Base-by-base conservation (phyloP, 257 asterid species). In the Ilex aquifolium region DNA sequence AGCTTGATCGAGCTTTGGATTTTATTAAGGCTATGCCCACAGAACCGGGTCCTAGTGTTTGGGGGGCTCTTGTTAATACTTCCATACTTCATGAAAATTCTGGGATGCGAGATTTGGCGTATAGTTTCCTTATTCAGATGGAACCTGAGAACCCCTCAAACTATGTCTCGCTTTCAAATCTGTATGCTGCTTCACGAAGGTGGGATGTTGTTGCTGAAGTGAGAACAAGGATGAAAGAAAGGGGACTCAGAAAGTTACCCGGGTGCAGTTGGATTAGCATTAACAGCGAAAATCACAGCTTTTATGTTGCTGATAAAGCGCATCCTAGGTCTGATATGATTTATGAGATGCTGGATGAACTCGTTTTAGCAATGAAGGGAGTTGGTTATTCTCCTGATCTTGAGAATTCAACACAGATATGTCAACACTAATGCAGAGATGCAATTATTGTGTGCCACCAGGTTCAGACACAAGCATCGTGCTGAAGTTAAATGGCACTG, bases 201-300 rank as follows among this genome's bases (percentile, higher is more conserved):
- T 86, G 95, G 91, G 95, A 80, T 16, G 68, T 21, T 48, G 89
- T 84, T 15, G 85, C 95, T 57, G 62, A 69, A 64, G 82, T 86
- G 62, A 77, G 95, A 56, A 73, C 54, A 75, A 74, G 16, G 42
- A 84, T 86, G 92, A 82, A 75, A 59, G 79, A 76, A 21, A 79
- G 80, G 62, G 87, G 91, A 60, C 31, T 86, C 69, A 82, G 72
- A 66, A 86, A 86, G 63, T 44, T 67, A 56, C 92, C 95, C 0
- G 91, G 95, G 4, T 74, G 82, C 56, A 84, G 91, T 71, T 86
- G 95, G 95, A 84, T 86, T 60, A 84, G 71, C 67, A 51, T 86
- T 59, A 74, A 75, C 4, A 72, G 77, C 50, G 53, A 65, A 56
- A 77, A 89, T 17, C 91, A 80, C 40, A 77, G 82, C 59, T 86